Base-by-base conservation (phyloP, 2,329 filamentous ascomycete species). In the Penicillium sp. region DNA sequence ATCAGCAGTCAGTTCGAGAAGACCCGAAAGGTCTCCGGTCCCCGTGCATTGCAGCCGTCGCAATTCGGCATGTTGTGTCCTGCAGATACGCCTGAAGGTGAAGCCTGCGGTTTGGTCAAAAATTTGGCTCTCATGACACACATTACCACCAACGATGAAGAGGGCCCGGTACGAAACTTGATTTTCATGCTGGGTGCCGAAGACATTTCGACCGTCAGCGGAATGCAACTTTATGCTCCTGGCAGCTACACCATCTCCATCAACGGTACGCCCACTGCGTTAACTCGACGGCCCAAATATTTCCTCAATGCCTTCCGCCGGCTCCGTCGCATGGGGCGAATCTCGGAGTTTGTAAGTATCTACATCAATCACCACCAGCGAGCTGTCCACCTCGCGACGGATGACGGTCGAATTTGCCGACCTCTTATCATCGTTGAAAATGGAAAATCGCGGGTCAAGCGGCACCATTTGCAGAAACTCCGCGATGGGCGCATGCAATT, bases 1-100 rank as follows among this genome's bases (percentile, higher is more conserved):
- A 98, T 99, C 72, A 95, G 90, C 76, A 96, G 91, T 84, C 95
- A 99, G 80, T 99, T 99, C 72, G 95, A 99, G 76, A 99, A 99
- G 84, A 98, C 95, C 2, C 84, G 95, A 69, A 99, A 99, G 78
- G 93, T 99, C 63, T 93, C 89, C 73, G 96, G 96, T 67, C 95
- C 96, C 70, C 89, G 95, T 85, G 95, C 96, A 19, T 83, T 99
- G 52, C 95, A 99, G 73, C 93, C 95, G 6, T 99, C 95, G 0
- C 95, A 99, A 69, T 99, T 97, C 81, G 95, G 95, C 69, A 97
- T 99, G 93, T 83, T 99, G 57, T 99, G 95, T 74, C 91, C 93
- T 0, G 96, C 95, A 11, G 95, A 99, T 82, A 99, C 95, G 0
- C 95, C 95, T 6, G 95, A 99, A 88, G 95, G 95, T 79, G 95